These are phyloP conservation scores for Solanum piurae DNA, from an alignment of 257 asterid species.

Conservation along the genomic window DNA sequence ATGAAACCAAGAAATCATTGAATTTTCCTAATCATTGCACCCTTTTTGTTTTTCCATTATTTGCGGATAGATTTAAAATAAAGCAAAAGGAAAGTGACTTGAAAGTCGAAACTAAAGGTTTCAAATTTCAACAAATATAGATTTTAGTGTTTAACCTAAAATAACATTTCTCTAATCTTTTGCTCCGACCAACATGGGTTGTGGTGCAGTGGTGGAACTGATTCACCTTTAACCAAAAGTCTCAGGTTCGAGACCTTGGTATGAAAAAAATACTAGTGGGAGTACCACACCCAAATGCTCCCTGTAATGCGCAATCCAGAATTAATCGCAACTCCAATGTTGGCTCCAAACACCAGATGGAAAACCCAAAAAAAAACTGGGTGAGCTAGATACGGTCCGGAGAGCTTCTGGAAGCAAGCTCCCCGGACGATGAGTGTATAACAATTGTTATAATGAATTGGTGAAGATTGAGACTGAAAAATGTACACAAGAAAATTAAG, in stretches of 20 bases:
- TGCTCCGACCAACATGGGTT: background rate
- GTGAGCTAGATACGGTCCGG: background rate
- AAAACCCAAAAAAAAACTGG: too few species aligned
- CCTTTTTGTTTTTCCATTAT: background rate
- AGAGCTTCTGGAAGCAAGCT: background rate
- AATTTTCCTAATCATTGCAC: background rate
- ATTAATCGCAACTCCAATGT: background rate
- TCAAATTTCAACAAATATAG: background rate
- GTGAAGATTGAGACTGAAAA: background rate
- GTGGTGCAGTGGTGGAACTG: fast-evolving
- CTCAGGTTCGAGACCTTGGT: fast-evolving
- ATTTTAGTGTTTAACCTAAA: background rate
- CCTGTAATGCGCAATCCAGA: background rate
- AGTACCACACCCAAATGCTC: background rate
- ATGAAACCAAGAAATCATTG: background rate
- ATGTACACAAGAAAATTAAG: background rate
- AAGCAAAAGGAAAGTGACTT: background rate
- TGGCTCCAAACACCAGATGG: background rate
- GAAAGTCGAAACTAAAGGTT: background rate
- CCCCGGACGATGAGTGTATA: background rate
- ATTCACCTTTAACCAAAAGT: background rate
- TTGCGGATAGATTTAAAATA: background rate
- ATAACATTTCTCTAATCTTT: background rate
- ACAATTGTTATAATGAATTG: background rate
- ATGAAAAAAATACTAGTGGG: background rate